A percentile compares a stretch with the other conserved stretches of the same genome.
Conservation (phyloP, 192 early-diverging fungal species). For the Backusella mclennaniae region DNA sequence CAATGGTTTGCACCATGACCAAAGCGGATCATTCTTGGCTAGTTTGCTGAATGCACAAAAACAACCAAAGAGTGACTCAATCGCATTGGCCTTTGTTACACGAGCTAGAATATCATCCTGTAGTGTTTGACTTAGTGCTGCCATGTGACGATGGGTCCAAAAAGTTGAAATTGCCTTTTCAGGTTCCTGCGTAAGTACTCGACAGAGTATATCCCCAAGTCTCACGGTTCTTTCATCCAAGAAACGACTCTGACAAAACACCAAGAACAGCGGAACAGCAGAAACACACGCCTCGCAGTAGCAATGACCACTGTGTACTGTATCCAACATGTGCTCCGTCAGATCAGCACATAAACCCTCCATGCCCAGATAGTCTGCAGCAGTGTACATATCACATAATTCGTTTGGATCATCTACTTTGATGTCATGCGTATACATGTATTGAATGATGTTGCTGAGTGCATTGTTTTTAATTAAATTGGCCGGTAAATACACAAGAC, state of each 20-base stretch:
- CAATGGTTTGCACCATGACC: constrained; percentile 11
- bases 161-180: constrained; percentile 21
- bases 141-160: constrained; percentile 22
- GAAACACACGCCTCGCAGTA: constrained; percentile 10
- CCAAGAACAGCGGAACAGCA: background rate
- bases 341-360: constrained; percentile 9
- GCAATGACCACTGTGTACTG: constrained; percentile 15
- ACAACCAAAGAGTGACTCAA: constrained; percentile 23
- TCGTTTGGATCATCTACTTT: background rate
- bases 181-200: constrained; percentile 18
- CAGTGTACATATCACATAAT: constrained; percentile 17
- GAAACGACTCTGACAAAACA: background rate
- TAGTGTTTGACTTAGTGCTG: constrained; percentile 7
- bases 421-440: constrained; percentile 25
- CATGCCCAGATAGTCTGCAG: constrained; percentile 35
- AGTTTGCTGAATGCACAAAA: constrained; percentile 15
- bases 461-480: constrained; percentile 5
- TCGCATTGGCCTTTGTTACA: constrained; percentile 19
- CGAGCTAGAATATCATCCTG: background rate
- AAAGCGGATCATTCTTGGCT: constrained; percentile 7
- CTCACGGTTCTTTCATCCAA: background rate
- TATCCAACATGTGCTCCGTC: background rate
- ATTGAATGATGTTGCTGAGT: constrained; percentile 15
- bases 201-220: background rate
- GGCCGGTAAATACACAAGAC: constrained; percentile 6